Base-by-base conservation (phyloP, 192 early-diverging fungal species). In the Anaeromyces robustus region DNA sequence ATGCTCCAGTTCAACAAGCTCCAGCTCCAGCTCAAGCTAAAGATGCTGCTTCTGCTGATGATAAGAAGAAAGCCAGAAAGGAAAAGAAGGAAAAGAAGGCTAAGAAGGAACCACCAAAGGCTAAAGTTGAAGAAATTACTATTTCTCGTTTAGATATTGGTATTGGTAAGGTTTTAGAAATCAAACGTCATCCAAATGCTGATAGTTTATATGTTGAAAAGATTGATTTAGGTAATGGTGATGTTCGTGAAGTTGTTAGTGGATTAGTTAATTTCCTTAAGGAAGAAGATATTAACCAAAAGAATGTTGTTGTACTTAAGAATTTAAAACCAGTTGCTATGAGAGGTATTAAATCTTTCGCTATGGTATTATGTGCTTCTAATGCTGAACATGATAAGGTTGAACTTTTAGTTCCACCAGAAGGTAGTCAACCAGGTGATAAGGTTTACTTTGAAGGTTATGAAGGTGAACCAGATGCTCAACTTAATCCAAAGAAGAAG, bases 401-500 rank as follows among this genome's bases (percentile, higher is more conserved):
- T 30, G 97, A 99, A 86, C 89, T 99, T 84, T 88, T 99, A 30
- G 88, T 93, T 77, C 97, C 97, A 29, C 94, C 97, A 29, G 87
- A 88, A 81, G 93, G 93, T 34, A 90, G 90, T 82, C 89, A 91
- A 84, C 96, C 97, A 28, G 97, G 97, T 77, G 95, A 96, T 82
- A 89, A 91, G 79, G 94, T 97, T 79, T 96, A 88, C 89, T 95
- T 98, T 88, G 94, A 94, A 30, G 95, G 95, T 34, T 91, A 92
- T 82, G 92, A 96, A 89, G 94, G 92, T 87, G 82, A 85, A 77
- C 96, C 97, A 31, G 96, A 97, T 82, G 92, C 89, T 81, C 89
- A 94, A 30, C 91, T 99, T 80, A 97, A 97, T 85, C 96, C 97
- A 82, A 99, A 99, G 90, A 96, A 96, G 90, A 99, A 99, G 89